Evolutionary conservation across 1,139 yeast species (phyloP), one percentile per base, ranked within the genome.

Genomic region (Diutina neorugosa): DNA sequence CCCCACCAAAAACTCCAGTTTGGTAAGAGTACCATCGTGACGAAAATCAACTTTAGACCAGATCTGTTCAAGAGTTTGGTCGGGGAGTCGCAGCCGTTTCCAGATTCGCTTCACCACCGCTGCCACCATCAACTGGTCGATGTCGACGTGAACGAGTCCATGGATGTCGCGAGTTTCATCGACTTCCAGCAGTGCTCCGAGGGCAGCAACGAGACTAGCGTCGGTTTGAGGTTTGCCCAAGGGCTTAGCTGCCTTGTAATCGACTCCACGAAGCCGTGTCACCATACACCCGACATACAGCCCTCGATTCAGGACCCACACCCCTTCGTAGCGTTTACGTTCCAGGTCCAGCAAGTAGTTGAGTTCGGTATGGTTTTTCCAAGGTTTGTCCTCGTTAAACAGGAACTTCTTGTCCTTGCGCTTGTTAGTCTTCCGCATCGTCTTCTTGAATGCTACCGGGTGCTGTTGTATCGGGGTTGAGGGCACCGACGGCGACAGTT

Each of bases 331-430:
- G 52, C 98, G 69, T 62, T 89, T 90, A 55, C 88, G 74, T 64
- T 93, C 98, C 42, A 74, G 77, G 31, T 84, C 90, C 0, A 86
- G 77, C 12, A 90, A 75, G 53, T 70, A 73, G 51, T 73, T 73
- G 11, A 82, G 73, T 57, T 82, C 86, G 46, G 72, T 73, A 63
- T 89, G 96, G 62, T 88, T 84, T 62, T 91, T 93, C 98, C 98
- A 93, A 0, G 98, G 98, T 65, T 91, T 90, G 58, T 87, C 89
- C 60, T 87, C 96, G 63, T 93, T 86, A 65, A 93, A 91, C 21
- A 68, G 65, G 48, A 73, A 68, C 60, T 74, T 76, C 57, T 69
- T 71, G 25, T 69, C 73, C 54, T 67, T 69, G 52, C 67, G 60
- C 54, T 67, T 70, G n/a, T 31, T 31, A 51, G 76, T 75, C 58